Conservation (phyloP, 148 eudicot genomes). For the Rheum nobile region DNA sequence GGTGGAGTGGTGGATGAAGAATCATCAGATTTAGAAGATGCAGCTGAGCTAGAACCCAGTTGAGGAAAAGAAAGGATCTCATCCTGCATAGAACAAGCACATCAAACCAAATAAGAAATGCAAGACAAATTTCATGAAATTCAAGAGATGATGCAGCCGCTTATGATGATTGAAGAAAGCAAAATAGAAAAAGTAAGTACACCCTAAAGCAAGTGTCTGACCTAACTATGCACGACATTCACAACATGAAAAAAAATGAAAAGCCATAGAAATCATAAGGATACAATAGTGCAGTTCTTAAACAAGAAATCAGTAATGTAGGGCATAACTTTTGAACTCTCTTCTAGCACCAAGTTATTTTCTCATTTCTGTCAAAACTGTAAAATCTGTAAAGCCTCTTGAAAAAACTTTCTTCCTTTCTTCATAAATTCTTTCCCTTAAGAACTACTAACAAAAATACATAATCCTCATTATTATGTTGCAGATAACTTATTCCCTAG, state of each 20-base stretch:
- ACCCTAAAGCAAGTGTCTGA: background rate
- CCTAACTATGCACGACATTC: background rate
- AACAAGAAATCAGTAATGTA: background rate
- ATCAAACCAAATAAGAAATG: background rate
- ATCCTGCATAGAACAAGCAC: constrained; percentile 40
- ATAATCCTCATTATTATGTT: background rate
- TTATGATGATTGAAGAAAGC: background rate
- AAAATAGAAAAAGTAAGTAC: background rate
- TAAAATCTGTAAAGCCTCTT: background rate
- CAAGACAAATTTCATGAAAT: background rate
- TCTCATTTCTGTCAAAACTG: background rate
- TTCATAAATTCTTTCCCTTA: background rate
- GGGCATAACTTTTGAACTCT: background rate
- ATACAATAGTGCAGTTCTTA: background rate
- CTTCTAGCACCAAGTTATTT: background rate
- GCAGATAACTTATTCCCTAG: background rate
- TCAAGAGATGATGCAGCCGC: background rate
- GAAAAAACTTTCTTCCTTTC: background rate
- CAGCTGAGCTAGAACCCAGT: constrained; percentile 32
- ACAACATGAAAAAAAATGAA: background rate
- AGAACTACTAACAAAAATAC: background rate
- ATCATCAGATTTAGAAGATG: constrained; percentile 43
- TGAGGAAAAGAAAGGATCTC: constrained; percentile 34
- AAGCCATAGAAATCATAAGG: background rate
- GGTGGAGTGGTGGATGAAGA: constrained; percentile 77